Percentiles rank a stretch among this genome's conserved stretches.
phyloP scores from a whole-genome alignment of 768 basidiomycete genomes.

The Hebeloma cylindrosporum region DNA sequence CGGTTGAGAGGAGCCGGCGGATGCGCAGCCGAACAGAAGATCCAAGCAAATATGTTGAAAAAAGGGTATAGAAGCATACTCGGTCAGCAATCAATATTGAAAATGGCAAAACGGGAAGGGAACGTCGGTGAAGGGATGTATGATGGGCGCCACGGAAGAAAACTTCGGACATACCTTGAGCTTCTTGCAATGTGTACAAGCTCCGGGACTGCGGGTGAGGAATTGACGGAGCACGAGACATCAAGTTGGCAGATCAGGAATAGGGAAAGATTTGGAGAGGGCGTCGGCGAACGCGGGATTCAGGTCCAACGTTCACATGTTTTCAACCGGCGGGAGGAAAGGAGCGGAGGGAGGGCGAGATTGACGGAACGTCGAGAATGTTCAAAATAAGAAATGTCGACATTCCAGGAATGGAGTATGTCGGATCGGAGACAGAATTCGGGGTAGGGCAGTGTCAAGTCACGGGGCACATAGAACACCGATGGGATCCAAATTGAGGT shows the following conservation, averaged over 20 bases:
- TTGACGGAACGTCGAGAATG: slow-evolving; percentile 5
- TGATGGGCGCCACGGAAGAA: slow-evolving; percentile 4
- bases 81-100: slow-evolving; percentile 13
- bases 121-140: slow-evolving; percentile 9
- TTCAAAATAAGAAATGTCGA: slow-evolving; percentile 5
- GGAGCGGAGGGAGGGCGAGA: slow-evolving; percentile 9
- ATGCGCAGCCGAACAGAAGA: slow-evolving; percentile 5
- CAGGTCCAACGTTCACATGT: slow-evolving; percentile 5
- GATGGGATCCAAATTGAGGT: too few species aligned
- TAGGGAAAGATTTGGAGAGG: neutral
- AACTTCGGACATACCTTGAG: slow-evolving; percentile 62
- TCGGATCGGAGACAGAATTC: neutral
- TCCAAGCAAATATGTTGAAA: slow-evolving; percentile 12
- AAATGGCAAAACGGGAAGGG: neutral
- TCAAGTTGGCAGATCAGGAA: neutral
- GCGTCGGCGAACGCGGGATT: slow-evolving; percentile 4
- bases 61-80: slow-evolving; percentile 12
- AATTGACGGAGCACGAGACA: neutral
- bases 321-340: slow-evolving; percentile 9
- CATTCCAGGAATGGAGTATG: slow-evolving; percentile 6
- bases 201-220: slow-evolving; percentile 69
- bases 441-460: neutral
- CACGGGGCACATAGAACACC: neutral
- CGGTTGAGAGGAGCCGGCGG: slow-evolving; percentile 15
- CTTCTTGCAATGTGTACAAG: slow-evolving; percentile 85